A percentile compares a stretch with the other conserved stretches of the same genome.
phyloP scores from a whole-genome alignment of 345 rosid genomes.

The Eucalyptus pauciflora region DNA sequence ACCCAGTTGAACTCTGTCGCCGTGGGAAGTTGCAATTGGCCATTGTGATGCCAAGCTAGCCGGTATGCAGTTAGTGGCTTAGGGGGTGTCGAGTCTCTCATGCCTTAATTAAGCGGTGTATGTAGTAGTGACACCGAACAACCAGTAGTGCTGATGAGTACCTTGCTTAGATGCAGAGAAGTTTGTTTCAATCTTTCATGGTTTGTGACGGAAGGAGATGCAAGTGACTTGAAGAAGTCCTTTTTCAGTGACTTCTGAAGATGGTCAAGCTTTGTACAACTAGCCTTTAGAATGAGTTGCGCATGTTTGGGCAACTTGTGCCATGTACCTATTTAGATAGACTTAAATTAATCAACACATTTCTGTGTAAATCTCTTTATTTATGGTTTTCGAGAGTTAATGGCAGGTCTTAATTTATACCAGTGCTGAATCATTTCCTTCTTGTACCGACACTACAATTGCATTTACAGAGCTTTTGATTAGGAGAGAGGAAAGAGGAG shows the following conservation, averaged over 20 bases:
- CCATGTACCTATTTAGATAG: neutral
- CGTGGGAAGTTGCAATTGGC: slow-evolving; percentile 54
- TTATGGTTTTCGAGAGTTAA: neutral
- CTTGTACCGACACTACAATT: neutral
- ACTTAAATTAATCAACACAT: neutral
- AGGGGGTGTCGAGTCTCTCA: neutral
- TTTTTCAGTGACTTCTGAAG: neutral
- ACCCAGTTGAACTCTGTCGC: slow-evolving; percentile 69
- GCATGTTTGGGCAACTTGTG: neutral
- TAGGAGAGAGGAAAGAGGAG: neutral
- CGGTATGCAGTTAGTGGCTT: neutral
- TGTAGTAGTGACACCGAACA: neutral
- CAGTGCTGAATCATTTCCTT: neutral
- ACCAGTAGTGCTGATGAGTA: neutral
- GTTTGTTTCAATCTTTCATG: neutral
- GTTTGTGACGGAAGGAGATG: neutral
- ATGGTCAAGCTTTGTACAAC: neutral
- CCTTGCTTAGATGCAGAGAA: neutral
- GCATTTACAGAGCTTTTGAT: neutral
- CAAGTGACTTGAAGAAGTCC: neutral
- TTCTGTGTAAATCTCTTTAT: neutral
- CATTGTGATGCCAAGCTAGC: slow-evolving; percentile 42
- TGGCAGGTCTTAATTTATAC: neutral
- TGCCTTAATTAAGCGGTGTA: neutral
- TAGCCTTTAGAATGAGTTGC: neutral